These are phyloP conservation scores for Letharia columbiana DNA, from an alignment of 495 filamentous ascomycete genomes.

Conservation along the genomic window DNA sequence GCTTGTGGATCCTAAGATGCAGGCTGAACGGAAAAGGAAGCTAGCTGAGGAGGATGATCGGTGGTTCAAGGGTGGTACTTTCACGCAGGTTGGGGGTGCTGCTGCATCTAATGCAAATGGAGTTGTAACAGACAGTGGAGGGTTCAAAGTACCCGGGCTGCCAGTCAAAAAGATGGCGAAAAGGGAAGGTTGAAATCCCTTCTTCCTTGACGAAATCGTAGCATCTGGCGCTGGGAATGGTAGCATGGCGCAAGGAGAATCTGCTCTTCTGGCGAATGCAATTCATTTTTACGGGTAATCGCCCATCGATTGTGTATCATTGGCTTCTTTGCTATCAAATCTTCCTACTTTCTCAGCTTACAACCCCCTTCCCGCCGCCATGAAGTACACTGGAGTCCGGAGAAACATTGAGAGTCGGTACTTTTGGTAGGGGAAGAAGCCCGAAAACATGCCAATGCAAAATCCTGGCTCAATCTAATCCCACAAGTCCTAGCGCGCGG, in stretches of 20 bases:
- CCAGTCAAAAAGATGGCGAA: constrained; percentile 40
- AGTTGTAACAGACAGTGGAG: constrained; percentile 36
- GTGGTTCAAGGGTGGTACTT: constrained; percentile 93
- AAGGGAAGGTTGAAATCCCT: constrained; percentile 20
- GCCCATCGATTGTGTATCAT: background rate
- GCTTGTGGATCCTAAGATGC: constrained; percentile 88
- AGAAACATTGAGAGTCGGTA: background rate
- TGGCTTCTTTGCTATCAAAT: background rate
- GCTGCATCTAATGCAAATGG: constrained; percentile 45
- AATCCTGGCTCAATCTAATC: background rate
- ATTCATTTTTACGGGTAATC: background rate
- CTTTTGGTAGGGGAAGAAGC: background rate
- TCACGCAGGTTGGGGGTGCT: constrained; percentile 71
- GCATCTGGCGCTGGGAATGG: background rate
- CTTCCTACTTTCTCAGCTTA: background rate
- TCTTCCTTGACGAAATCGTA: background rate
- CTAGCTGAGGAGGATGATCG: constrained; percentile 87
- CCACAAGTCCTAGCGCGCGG: no score
- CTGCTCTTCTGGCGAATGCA: background rate
- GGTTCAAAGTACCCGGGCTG: constrained; percentile 45
- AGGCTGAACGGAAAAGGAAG: constrained; percentile 72
- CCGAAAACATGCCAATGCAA: background rate
- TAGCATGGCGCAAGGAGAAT: background rate
- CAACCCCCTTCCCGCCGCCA: background rate
- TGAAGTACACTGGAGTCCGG: background rate